These are phyloP conservation scores for Dothistroma pini DNA, from an alignment of 2,329 filamentous ascomycete genomes.

Conservation along the genomic window DNA sequence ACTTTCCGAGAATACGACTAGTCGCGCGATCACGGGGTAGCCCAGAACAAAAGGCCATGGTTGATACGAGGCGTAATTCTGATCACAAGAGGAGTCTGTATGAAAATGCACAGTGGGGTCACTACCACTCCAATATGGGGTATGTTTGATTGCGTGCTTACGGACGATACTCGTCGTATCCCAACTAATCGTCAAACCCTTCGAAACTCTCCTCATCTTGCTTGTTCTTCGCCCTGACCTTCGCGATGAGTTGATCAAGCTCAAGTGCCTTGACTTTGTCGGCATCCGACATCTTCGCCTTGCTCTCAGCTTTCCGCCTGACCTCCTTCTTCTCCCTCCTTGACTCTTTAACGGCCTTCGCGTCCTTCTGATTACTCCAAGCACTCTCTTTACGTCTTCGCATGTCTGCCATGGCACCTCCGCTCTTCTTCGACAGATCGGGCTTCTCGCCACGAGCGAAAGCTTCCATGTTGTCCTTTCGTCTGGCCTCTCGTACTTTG, in stretches of 20 bases:
- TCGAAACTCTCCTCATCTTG: conserved; percentile 26
- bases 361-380: conserved; percentile 38
- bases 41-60: neutral
- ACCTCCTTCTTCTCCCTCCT: conserved; percentile 36
- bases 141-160: too few species aligned
- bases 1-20: neutral
- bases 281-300: conserved; percentile 29
- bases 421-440: conserved; percentile 25
- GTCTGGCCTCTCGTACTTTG: conserved; percentile 42
- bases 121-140: too few species aligned
- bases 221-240: conserved; percentile 30
- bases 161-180: neutral
- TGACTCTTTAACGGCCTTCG: conserved; percentile 32
- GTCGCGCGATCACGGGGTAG: neutral
- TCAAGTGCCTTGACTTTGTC: conserved; percentile 32
- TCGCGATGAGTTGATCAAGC: conserved; percentile 33
- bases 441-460: conserved; percentile 27
- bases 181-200: conserved; percentile 17
- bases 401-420: conserved; percentile 29
- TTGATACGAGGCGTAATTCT: neutral
- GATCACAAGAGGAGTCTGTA: neutral
- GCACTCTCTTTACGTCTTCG: conserved; percentile 34
- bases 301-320: conserved; percentile 31
- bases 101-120: neutral
- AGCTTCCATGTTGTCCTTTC: conserved; percentile 36